Base-by-base conservation (phyloP, 257 asterid genomes). In the Hygrophila difformis region DNA sequence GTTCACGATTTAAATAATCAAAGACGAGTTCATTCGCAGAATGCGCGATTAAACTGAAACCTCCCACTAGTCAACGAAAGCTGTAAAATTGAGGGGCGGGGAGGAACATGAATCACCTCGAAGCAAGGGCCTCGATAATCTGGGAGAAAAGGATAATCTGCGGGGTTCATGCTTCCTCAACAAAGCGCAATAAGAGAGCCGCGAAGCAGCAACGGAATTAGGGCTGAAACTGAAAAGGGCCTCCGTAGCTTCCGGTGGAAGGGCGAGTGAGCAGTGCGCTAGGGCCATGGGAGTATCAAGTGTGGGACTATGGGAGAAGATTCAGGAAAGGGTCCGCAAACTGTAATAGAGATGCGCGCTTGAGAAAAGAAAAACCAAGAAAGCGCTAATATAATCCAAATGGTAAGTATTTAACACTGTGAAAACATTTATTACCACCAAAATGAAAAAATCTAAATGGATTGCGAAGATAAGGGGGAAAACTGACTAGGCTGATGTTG, bases 261-360 rank as follows among this genome's bases (percentile, higher is more conserved):
- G 66, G 26, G 79, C 49, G n/a, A 63, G 59, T 3, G 66, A 55
- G 59, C 52, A 64, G 62, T 57, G 83, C 28, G 68, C 67, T 5
- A 33, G 37, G 12, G 37, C 37, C 37, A 33, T 33, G 37, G 37
- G 31, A 26, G 31, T 3, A 26, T 26, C 4, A 26, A n/a, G n/a
- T n/a, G 60, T 65, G 59, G 19, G 95, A 7, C 95, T 93, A 84
- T 84, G 42, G 79, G 40, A 51, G 69, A 44, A 44, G 64, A 38
- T 53, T 53, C 49, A 7, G 24, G 70, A 46, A 42, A 35, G 22
- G 11, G 54, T 18, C 31, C 47, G n/a, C n/a, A n/a, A n/a, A n/a
- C n/a, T n/a, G 37, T 10, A 33, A 19, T 24, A 6, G 18, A 35
- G 18, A 11, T 12, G 26, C n/a, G n/a, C n/a, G 15, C 18, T 18